A percentile compares a stretch with the other conserved stretches of the same genome.
These are phyloP conservation scores for Tricholoma matsutake DNA, from an alignment of 768 basidiomycete species.

Conservation along the genomic window DNA sequence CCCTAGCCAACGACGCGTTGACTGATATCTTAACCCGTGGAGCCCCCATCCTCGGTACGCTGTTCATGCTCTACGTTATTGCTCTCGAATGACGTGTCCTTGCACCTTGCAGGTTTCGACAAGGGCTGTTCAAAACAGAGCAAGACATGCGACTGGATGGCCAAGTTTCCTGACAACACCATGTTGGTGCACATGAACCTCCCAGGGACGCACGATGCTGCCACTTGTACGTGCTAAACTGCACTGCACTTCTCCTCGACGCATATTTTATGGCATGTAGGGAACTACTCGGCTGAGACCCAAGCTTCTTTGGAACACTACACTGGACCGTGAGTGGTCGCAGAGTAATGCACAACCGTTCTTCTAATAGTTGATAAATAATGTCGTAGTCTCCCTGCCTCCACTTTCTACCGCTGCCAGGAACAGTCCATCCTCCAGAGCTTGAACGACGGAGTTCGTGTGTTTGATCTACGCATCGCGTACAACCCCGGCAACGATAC, in stretches of 20 bases:
- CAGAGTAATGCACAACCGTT: neutral
- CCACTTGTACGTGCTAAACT: constrained; percentile 34
- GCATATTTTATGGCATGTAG: constrained; percentile 19
- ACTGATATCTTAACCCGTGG: constrained; percentile 27
- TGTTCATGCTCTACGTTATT: neutral
- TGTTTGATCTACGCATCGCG: constrained; percentile 45
- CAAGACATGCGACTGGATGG: constrained; percentile 46
- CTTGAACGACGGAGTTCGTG: constrained; percentile 47
- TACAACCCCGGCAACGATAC: constrained; percentile 51
- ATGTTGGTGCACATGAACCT: constrained; percentile 46
- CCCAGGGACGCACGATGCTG: constrained; percentile 51
- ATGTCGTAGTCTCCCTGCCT: constrained; percentile 28
- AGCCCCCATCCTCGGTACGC: constrained; percentile 30
- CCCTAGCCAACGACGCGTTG: constrained; percentile 24
- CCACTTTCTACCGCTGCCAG: constrained; percentile 39
- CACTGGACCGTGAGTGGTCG: constrained; percentile 37
- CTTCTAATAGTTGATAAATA: neutral
- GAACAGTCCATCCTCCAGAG: constrained; percentile 44
- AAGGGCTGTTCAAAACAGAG: constrained; percentile 29
- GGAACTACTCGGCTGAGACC: constrained; percentile 42
- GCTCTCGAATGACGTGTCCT: neutral
- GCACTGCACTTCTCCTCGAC: neutral
- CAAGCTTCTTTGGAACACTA: constrained; percentile 40
- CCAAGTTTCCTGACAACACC: constrained; percentile 38
- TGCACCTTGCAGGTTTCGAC: constrained; percentile 29